Percentiles rank a stretch among this genome's conserved stretches.
Conservation (phyloP, 2,329 filamentous ascomycete genomes). For the Colletotrichum sansevieriae region DNA sequence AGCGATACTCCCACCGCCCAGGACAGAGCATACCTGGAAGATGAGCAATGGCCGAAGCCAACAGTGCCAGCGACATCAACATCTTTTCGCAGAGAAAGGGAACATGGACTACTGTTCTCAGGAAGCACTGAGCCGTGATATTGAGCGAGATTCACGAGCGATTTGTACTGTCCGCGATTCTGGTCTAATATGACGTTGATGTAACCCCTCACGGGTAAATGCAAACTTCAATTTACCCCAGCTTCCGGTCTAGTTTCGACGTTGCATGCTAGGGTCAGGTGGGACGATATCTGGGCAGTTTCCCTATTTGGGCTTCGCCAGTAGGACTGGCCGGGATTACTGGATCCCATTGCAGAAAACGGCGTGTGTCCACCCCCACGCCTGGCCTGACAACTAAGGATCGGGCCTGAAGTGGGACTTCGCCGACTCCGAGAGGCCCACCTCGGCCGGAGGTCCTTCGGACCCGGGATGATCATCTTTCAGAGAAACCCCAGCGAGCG, state of each 20-base stretch:
- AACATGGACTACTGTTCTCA: too few species aligned
- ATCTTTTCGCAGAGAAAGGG: background rate
- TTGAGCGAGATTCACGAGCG: background rate
- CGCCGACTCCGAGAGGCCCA: too few species aligned
- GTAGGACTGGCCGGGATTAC: conserved; percentile 16
- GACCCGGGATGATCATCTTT: too few species aligned
- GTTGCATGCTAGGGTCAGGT: conserved; percentile 23
- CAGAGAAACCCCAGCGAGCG: too few species aligned
- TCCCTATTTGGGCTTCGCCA: conserved; percentile 22
- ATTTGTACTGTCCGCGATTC: conserved; percentile 7
- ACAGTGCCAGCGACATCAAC: background rate
- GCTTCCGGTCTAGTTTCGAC: background rate
- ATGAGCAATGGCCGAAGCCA: background rate
- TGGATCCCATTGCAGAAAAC: conserved; percentile 3
- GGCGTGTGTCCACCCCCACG: background rate
- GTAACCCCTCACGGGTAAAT: conserved; percentile 41
- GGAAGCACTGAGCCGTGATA: too few species aligned
- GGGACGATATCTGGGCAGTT: background rate
- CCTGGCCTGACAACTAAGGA: too few species aligned
- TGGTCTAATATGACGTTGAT: conserved; percentile 20
- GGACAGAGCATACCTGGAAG: conserved; percentile 2
- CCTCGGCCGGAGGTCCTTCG: too few species aligned
- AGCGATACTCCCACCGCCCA: too few species aligned
- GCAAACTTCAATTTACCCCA: conserved; percentile 28
- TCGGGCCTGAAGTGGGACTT: too few species aligned